phyloP scores from a whole-genome alignment of 1,139 yeast species.

The Blastobotrys petasosporus region DNA sequence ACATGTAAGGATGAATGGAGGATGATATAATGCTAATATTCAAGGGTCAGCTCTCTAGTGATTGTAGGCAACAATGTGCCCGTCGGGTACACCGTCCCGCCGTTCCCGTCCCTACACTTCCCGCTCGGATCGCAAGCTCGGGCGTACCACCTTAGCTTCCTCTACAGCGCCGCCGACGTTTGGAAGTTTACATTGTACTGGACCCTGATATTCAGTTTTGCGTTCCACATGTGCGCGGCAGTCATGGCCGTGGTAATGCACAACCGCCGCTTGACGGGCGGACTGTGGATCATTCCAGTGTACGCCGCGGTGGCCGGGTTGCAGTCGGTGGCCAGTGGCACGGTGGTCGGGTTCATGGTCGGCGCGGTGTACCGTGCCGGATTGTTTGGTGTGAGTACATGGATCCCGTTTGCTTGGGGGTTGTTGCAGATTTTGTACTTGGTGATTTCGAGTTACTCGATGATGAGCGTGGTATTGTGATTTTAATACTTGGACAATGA shows the following conservation, averaged over 20 bases:
- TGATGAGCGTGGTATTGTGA: slow-evolving; percentile 41
- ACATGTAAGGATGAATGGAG: not conserved
- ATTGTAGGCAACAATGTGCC: slow-evolving; percentile 43
- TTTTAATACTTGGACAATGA: no score
- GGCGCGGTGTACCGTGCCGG: slow-evolving; percentile 71
- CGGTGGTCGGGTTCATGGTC: slow-evolving; percentile 62
- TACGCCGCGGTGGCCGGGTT: slow-evolving; percentile 44
- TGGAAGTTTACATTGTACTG: slow-evolving; percentile 81
- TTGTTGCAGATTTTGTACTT: slow-evolving; percentile 60
- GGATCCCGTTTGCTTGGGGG: slow-evolving; percentile 88
- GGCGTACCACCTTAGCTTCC: slow-evolving; percentile 48
- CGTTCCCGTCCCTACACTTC: slow-evolving; percentile 77
- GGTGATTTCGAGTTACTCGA: slow-evolving; percentile 58
- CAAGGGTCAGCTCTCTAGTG: slow-evolving; percentile 16
- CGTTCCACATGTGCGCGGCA: slow-evolving; percentile 63
- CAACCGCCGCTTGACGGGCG: slow-evolving; percentile 35
- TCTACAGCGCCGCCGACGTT: slow-evolving; percentile 68
- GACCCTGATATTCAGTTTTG: slow-evolving; percentile 61
- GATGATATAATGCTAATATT: no score
- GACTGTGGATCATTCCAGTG: slow-evolving; percentile 40
- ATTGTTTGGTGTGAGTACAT: slow-evolving; percentile 71
- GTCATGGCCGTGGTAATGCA: slow-evolving; percentile 52
- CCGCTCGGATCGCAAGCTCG: slow-evolving; percentile 40
- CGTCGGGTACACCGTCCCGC: slow-evolving; percentile 72
- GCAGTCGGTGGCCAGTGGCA: slow-evolving; percentile 66